A percentile compares a stretch with the other conserved stretches of the same genome.
Evolutionary conservation across 2,329 filamentous ascomycete species (phyloP).

Genomic region (Sphaerostilbella broomeana): DNA sequence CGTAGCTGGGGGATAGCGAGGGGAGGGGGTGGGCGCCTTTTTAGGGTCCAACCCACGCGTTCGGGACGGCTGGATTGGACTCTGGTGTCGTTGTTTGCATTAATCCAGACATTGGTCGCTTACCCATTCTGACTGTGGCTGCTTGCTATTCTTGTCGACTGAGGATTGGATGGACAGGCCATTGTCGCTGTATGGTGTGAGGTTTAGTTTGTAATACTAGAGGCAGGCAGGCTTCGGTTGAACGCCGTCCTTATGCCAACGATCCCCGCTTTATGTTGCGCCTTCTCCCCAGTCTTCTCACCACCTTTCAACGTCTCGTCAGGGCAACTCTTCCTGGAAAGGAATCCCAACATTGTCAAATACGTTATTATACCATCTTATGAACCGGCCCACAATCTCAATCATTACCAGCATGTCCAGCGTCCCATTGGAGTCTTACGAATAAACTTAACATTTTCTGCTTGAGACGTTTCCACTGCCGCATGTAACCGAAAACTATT

Average conservation of each 20-base stretch:
- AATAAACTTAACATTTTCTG: too few species aligned
- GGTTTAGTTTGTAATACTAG: conserved; percentile 9
- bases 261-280: conserved; percentile 12
- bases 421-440: too few species aligned
- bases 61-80: conserved; percentile 9
- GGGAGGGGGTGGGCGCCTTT: background rate
- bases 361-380: too few species aligned
- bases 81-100: conserved; percentile 1
- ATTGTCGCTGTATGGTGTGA: too few species aligned
- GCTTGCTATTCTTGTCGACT: too few species aligned
- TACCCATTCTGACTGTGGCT: background rate
- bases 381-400: too few species aligned
- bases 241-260: conserved; percentile 4
- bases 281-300: conserved; percentile 1
- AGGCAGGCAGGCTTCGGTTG: conserved; percentile 11
- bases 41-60: background rate
- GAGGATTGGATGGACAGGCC: too few species aligned
- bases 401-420: too few species aligned
- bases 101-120: background rate
- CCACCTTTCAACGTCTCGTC: too few species aligned
- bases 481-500: too few species aligned
- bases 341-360: background rate
- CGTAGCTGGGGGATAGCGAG: background rate
- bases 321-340: too few species aligned
- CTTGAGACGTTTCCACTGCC: too few species aligned